These are phyloP conservation scores for Leccinum truebloodii DNA, from an alignment of 768 basidiomycete genomes.

Conservation along the genomic window DNA sequence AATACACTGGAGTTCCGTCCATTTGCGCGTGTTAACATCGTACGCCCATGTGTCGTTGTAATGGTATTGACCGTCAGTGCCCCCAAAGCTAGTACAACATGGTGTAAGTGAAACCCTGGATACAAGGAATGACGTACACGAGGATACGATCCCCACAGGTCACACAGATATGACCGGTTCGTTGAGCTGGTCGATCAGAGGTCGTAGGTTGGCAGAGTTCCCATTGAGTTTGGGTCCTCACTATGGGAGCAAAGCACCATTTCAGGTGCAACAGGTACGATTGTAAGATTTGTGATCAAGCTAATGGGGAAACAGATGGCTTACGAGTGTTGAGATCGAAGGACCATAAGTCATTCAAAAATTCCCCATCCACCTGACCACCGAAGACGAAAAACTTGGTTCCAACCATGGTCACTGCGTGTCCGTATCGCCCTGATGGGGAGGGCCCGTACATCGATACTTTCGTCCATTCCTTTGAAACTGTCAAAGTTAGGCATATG, in stretches of 20 bases:
- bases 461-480: slow-evolving; percentile 93
- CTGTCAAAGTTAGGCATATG: slow-evolving; percentile 40
- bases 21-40: slow-evolving; percentile 74
- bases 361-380: slow-evolving; percentile 93
- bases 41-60: slow-evolving; percentile 99
- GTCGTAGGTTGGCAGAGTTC: slow-evolving; percentile 68
- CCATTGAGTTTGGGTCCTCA: slow-evolving; percentile 85
- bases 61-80: slow-evolving; percentile 97
- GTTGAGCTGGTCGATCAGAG: slow-evolving; percentile 67
- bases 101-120: slow-evolving; percentile 18
- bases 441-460: slow-evolving; percentile 74
- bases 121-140: slow-evolving; percentile 54
- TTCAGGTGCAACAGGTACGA: slow-evolving; percentile 3
- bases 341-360: slow-evolving; percentile 92
- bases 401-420: slow-evolving; percentile 90
- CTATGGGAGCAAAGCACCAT: slow-evolving; percentile 40
- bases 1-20: slow-evolving; percentile 94
- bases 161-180: slow-evolving; percentile 92
- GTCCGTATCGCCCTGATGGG: slow-evolving; percentile 92
- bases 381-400: slow-evolving; percentile 95
- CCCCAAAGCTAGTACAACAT: slow-evolving; percentile 73
- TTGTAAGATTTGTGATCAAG: slow-evolving; percentile 3
- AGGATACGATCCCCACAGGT: slow-evolving; percentile 82
- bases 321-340: slow-evolving; percentile 94
- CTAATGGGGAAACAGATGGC: slow-evolving; percentile 29